phyloP scores from a whole-genome alignment of 148 eudicot species.

The Cornus kousa region DNA sequence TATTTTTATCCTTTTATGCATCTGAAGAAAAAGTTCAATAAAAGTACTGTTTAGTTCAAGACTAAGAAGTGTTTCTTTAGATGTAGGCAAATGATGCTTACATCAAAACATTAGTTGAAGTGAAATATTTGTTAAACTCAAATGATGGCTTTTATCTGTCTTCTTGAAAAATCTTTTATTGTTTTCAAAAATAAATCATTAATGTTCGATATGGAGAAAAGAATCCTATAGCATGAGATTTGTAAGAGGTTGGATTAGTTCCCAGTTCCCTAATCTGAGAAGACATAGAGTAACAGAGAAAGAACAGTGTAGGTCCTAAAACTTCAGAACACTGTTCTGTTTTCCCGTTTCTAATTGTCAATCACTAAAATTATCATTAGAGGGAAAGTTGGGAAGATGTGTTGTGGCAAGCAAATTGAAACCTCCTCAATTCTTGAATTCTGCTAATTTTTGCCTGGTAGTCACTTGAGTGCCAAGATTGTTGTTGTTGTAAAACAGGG shows the following conservation, averaged over 20 bases:
- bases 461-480: not conserved
- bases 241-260: not conserved
- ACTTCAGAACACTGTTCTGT: not conserved
- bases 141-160: not conserved
- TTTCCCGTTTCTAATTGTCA: not conserved
- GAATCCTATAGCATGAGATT: too few relatives aligned
- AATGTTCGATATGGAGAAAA: not conserved
- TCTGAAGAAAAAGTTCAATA: not conserved
- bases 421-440: not conserved
- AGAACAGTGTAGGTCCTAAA: not conserved
- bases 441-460: not conserved
- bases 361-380: not conserved
- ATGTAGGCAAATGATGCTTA: not conserved
- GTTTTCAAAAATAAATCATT: not conserved
- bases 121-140: not conserved
- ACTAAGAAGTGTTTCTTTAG: too few relatives aligned
- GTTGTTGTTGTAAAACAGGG: constrained; percentile 33
- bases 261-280: not conserved
- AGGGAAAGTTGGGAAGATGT: not conserved
- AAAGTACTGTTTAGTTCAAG: not conserved
- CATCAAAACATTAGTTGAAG: not conserved
- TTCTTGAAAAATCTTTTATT: not conserved
- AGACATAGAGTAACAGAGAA: not conserved
- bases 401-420: not conserved
- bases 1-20: not conserved